Evolutionary conservation across 228 moss, liverwort and hornwort species (phyloP).

Genomic region (Sphagnum magellanicum): DNA sequence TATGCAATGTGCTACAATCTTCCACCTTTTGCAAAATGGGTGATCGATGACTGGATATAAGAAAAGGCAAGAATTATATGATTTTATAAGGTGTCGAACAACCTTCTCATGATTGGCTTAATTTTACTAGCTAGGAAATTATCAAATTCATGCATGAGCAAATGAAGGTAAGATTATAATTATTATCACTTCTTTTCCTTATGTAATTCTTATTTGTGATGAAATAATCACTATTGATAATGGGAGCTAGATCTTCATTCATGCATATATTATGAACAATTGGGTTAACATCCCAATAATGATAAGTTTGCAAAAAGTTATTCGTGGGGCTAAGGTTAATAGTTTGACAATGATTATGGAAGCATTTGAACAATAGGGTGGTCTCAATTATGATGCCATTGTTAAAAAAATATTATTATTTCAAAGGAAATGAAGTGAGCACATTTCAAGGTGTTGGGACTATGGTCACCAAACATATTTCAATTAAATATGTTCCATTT

Average conservation of each 20-base stretch:
- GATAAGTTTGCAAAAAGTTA: background rate
- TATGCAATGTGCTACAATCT: too few relatives aligned
- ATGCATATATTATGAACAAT: background rate
- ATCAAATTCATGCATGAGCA: background rate
- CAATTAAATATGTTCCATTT: too few relatives aligned
- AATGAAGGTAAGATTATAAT: background rate
- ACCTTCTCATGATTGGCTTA: background rate
- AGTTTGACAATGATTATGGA: background rate
- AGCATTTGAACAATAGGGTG: background rate
- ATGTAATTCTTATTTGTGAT: background rate
- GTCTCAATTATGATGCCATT: background rate
- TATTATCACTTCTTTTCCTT: background rate
- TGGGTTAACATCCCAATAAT: background rate
- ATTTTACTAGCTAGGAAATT: background rate
- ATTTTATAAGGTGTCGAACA: background rate
- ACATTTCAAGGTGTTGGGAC: background rate
- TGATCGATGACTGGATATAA: background rate
- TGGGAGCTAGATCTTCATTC: background rate
- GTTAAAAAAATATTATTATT: background rate
- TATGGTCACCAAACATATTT: background rate
- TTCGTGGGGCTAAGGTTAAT: background rate
- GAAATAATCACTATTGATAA: background rate
- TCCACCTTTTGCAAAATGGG: background rate
- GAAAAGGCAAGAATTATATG: background rate
- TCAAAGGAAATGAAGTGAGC: background rate